Evolutionary conservation across 2,329 filamentous ascomycete genomes (phyloP).

Genomic region (Phyllosticta citribraziliensis): DNA sequence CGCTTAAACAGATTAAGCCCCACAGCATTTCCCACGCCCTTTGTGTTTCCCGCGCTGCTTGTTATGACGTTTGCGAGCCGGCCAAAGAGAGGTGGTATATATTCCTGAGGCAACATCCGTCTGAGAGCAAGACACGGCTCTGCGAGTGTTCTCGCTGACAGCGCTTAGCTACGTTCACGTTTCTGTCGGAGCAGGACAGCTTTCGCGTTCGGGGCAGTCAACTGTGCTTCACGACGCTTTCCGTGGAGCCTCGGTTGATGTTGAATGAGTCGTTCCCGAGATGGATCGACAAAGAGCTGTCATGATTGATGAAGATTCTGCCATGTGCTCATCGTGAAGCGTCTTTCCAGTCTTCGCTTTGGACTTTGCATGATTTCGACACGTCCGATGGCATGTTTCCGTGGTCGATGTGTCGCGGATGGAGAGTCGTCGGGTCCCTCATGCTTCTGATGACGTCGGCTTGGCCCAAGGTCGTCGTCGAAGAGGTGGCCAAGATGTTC

Average conservation of each 20-base stretch:
- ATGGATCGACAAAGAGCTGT: too few relatives aligned
- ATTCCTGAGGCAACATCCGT: background rate
- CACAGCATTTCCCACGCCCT: background rate
- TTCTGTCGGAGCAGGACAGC: background rate
- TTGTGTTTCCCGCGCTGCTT: background rate
- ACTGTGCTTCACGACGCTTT: background rate
- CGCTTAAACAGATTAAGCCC: background rate
- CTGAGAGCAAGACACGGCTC: background rate
- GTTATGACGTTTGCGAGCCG: background rate
- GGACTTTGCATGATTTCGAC: too few relatives aligned
- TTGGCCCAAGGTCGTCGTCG: background rate
- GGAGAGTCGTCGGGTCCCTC: too few relatives aligned
- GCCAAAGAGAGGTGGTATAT: background rate
- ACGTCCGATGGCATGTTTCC: too few relatives aligned
- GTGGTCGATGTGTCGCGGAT: too few relatives aligned
- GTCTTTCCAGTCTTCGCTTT: too few relatives aligned
- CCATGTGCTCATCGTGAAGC: too few relatives aligned
- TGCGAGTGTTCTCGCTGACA: background rate
- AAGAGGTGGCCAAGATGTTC: background rate
- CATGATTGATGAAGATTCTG: too few relatives aligned
- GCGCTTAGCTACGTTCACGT: background rate
- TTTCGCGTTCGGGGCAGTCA: background rate
- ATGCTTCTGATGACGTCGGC: background rate
- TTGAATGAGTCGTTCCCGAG: background rate
- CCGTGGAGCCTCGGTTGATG: background rate